These are phyloP conservation scores for Chlamydomonas reinhardtii DNA, from an alignment of 163 green algal species.

Conservation along the genomic window DNA sequence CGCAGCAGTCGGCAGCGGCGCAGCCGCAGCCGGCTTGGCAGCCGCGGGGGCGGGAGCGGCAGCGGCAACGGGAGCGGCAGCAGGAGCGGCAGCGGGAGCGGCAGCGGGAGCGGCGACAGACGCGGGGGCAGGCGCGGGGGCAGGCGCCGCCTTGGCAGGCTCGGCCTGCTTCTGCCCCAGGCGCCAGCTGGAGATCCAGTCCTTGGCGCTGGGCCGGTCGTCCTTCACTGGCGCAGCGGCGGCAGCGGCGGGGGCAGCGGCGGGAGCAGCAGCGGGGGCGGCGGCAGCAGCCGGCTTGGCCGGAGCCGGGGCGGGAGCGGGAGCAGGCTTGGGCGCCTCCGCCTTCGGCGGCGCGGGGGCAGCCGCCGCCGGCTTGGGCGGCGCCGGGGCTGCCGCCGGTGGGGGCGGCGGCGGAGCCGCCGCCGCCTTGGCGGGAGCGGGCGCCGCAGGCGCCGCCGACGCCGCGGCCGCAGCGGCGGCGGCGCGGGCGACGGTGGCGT, in stretches of 20 bases:
- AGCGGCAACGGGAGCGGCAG: not conserved
- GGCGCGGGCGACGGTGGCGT: not conserved
- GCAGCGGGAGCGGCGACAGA: not conserved
- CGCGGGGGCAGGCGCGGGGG: not conserved
- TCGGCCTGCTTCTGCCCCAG: not conserved
- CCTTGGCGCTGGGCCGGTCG: conserved; percentile 25
- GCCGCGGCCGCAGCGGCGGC: not conserved
- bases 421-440: not conserved
- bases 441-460: not conserved
- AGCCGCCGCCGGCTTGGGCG: not conserved
- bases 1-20: not conserved
- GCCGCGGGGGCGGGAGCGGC: not conserved
- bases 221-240: not conserved
- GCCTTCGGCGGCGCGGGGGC: not conserved
- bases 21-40: not conserved
- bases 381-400: not conserved
- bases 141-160: not conserved
- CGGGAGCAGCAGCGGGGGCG: not conserved
- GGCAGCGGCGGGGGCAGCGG: not conserved
- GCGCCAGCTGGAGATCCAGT: conserved; percentile 39
- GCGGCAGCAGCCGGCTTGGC: not conserved
- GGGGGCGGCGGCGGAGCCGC: not conserved
- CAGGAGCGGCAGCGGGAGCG: not conserved
- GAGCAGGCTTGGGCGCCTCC: not conserved
- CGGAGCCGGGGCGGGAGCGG: not conserved